Base-by-base conservation (phyloP, 116 monocot species). In the Papilionanthe hybrid region DNA sequence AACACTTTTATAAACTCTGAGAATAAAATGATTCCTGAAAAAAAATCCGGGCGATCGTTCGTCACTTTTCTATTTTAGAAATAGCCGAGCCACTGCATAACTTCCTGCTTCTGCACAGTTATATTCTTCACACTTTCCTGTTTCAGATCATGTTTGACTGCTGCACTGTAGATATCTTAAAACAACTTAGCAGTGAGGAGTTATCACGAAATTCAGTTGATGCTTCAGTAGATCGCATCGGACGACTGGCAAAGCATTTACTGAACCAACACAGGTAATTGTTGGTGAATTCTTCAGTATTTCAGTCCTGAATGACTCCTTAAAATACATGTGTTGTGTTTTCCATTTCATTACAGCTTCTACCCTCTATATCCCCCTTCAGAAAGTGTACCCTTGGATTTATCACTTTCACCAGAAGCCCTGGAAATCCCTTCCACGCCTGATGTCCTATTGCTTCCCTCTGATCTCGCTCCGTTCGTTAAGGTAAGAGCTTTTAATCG, bases 131-230 rank as follows among this genome's bases (percentile, higher is more conserved):
- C 15, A 15, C 53, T 73, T 43, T 43, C 42, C 42, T 73, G 25
- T 79, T 73, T 74, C 89, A 99, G 99, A 80, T 99, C 55, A 77
- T 57, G 66, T 76, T 99, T 85, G 92, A 92, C 78, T 93, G 99
- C 79, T 89, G 87, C 66, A 92, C 85, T 55, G 84, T 91, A 45
- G 99, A 99, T 85, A 86, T 99, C 56, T 66, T 99, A 77, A 99
- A 95, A 78, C 95, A 99, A 43, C 91, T 99, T 23, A 99, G 95
- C 57, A 83, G 91, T 60, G 95, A 95, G 82, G 99, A 99, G 83
- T 93, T 95, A 57, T 93, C 99, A 60, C 81, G 86, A 23, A 85
- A 60, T 48, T 79, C 95, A 78, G 73, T 89, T 69, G 88, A 84
- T 80, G 53, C 68, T 12, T 75, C 86, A 56, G 58, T 65, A 42